A percentile compares a stretch with the other conserved stretches of the same genome.
Evolutionary conservation across 2,329 filamentous ascomycete genomes (phyloP).

Genomic region (Aspergillus sp.): DNA sequence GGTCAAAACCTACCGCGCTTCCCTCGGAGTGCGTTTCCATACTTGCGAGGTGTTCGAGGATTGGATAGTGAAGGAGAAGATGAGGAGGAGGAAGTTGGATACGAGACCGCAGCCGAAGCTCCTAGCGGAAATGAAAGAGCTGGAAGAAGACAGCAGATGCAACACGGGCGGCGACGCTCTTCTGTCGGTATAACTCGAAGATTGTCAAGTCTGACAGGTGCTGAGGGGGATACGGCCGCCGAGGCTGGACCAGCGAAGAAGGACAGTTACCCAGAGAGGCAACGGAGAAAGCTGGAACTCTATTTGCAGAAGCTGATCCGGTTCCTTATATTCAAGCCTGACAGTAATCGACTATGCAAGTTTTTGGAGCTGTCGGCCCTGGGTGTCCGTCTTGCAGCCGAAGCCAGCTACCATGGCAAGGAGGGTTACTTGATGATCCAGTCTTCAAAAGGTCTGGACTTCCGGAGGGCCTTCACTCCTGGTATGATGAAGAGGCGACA

Average conservation of each 20-base stretch:
- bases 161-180: slow-evolving; percentile 49
- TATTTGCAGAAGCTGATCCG: slow-evolving; percentile 94
- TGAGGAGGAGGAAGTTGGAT: slow-evolving; percentile 56
- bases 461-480: slow-evolving; percentile 78
- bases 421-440: slow-evolving; percentile 94
- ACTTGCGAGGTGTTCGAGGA: slow-evolving; percentile 78
- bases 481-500: slow-evolving; percentile 79
- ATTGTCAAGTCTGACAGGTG: slow-evolving; percentile 57
- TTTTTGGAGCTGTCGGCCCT: slow-evolving; percentile 94
- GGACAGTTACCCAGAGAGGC: slow-evolving; percentile 74
- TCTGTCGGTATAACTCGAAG: slow-evolving; percentile 63
- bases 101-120: slow-evolving; percentile 63
- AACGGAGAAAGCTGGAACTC: slow-evolving; percentile 82
- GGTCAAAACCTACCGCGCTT: slow-evolving; percentile 86
- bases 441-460: slow-evolving; percentile 85
- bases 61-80: slow-evolving; percentile 82
- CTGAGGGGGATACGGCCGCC: slow-evolving; percentile 45
- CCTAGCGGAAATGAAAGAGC: slow-evolving; percentile 70
- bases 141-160: slow-evolving; percentile 47
- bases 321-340: slow-evolving; percentile 94
- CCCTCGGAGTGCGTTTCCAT: slow-evolving; percentile 85
- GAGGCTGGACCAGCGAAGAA: slow-evolving; percentile 48
- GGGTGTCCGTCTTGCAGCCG: slow-evolving; percentile 88
- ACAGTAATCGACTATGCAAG: slow-evolving; percentile 93
- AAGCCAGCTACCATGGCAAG: slow-evolving; percentile 97